Evolutionary conservation across 495 filamentous ascomycete genomes (phyloP).

Genomic region (Aspergillus kassunensis): DNA sequence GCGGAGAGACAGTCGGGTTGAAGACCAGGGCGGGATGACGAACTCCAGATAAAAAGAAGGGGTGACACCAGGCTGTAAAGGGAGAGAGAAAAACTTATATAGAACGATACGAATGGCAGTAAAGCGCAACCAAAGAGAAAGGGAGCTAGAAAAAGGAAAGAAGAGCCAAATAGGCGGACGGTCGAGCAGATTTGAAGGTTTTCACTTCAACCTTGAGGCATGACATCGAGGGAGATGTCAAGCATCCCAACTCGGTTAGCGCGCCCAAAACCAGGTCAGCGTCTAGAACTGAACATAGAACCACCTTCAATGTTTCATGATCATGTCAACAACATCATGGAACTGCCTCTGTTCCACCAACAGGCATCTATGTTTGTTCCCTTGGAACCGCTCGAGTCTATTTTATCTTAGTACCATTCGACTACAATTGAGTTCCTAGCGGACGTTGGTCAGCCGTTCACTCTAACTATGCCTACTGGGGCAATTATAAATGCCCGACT

Average conservation of each 20-base stretch:
- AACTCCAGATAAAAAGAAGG: slow-evolving; percentile 11
- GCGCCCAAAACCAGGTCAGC: slow-evolving; percentile 20
- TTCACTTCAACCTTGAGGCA: slow-evolving; percentile 21
- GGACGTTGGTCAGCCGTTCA: too few relatives aligned
- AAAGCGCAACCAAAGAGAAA: slow-evolving; percentile 14
- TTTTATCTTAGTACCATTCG: not conserved
- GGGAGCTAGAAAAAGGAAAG: slow-evolving; percentile 11
- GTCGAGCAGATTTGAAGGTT: slow-evolving; percentile 22
- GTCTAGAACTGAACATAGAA: slow-evolving; percentile 28
- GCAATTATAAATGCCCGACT: too few relatives aligned
- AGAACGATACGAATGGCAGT: slow-evolving; percentile 1
- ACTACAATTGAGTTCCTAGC: not conserved
- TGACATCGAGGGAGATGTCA: slow-evolving; percentile 31
- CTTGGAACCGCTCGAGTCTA: slow-evolving; percentile 1
- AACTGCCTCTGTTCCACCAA: too few relatives aligned
- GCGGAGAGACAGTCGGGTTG: slow-evolving; percentile 18
- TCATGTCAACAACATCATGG: too few relatives aligned
- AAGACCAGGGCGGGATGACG: slow-evolving; percentile 16
- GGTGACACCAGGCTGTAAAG: slow-evolving; percentile 7
- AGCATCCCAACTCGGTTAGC: slow-evolving; percentile 25
- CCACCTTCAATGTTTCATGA: too few relatives aligned
- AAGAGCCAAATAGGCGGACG: slow-evolving; percentile 2
- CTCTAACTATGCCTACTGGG: not conserved
- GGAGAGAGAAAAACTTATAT: slow-evolving; percentile 1
- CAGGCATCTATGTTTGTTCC: not conserved